These are phyloP conservation scores for Candida golubevii DNA, from an alignment of 805 yeast species.

Conservation along the genomic window DNA sequence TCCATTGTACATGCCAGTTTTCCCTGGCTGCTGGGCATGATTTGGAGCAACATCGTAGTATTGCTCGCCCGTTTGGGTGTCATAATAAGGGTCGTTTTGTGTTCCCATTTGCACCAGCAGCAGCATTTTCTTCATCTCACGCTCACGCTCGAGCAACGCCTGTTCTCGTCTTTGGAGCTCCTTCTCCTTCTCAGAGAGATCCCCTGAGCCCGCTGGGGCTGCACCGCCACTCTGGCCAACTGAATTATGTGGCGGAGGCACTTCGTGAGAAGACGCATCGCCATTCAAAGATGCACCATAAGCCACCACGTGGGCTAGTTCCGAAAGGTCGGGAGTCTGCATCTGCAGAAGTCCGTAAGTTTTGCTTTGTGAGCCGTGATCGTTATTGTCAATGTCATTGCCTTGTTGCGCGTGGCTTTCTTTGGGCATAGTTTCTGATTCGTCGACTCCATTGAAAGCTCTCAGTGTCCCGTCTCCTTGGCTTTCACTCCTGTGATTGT, in stretches of 20 bases:
- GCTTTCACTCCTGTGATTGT: neutral
- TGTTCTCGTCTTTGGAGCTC: conserved; percentile 27
- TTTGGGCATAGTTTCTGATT: neutral
- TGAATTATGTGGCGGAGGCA: conserved; percentile 4
- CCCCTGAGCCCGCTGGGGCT: neutral
- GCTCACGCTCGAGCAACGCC: conserved; percentile 19
- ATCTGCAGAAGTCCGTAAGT: neutral
- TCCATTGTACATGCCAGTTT: conserved; percentile 2
- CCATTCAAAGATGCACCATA: conserved; percentile 35
- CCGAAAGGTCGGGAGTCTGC: conserved; percentile 28
- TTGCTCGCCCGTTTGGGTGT: conserved; percentile 3
- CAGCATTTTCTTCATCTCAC: conserved; percentile 3
- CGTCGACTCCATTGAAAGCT: neutral
- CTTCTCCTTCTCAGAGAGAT: conserved; percentile 17
- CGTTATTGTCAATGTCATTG: too few relatives aligned
- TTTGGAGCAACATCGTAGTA: conserved; percentile 1
- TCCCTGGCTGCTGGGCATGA: neutral
- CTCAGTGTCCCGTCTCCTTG: neutral
- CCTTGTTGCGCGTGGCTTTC: neutral
- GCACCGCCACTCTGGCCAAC: conserved; percentile 1
- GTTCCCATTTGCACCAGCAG: neutral
- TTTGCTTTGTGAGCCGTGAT: neutral
- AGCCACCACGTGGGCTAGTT: conserved; percentile 33
- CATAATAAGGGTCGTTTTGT: conserved; percentile 1
- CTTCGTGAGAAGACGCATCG: conserved; percentile 11